phyloP scores from a whole-genome alignment of 2,329 filamentous ascomycete genomes.

The Xylaria sp. region DNA sequence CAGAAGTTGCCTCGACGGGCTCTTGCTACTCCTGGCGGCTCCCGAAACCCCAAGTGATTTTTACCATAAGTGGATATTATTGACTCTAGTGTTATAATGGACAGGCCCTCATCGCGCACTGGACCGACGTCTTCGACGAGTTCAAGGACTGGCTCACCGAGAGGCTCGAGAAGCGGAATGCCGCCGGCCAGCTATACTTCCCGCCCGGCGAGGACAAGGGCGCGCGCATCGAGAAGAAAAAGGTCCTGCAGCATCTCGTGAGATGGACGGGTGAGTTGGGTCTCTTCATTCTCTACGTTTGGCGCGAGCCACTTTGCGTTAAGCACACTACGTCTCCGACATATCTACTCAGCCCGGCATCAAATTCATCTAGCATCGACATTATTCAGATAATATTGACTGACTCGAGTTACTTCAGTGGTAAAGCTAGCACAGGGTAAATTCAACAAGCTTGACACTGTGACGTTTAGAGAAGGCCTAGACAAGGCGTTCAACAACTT shows the following conservation, averaged over 20 bases:
- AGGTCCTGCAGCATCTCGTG: slow-evolving; percentile 22
- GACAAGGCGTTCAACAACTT: slow-evolving; percentile 24
- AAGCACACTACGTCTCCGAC: background rate
- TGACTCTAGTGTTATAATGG: slow-evolving; percentile 54
- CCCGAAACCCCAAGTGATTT: background rate
- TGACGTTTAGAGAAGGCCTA: slow-evolving; percentile 19
- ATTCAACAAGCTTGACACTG: slow-evolving; percentile 15
- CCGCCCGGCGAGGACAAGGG: slow-evolving; percentile 7
- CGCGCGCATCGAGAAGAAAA: slow-evolving; percentile 20
- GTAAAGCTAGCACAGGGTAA: slow-evolving; percentile 4
- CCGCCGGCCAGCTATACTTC: slow-evolving; percentile 18
- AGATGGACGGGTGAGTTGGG: slow-evolving; percentile 24
- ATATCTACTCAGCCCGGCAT: background rate
- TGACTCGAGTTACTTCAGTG: slow-evolving; percentile 7
- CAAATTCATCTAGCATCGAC: background rate
- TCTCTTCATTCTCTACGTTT: background rate
- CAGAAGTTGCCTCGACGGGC: background rate
- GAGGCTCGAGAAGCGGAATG: slow-evolving; percentile 26
- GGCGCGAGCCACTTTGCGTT: background rate
- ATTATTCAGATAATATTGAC: background rate
- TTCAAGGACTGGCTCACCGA: slow-evolving; percentile 25
- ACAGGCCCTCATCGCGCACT: background rate
- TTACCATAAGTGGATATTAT: background rate
- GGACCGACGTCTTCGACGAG: slow-evolving; percentile 12
- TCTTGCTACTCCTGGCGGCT: too few relatives aligned